A percentile compares a stretch with the other conserved stretches of the same genome.
Conservation (phyloP, 441 rosid genomes). For the Raphanus hybrid region DNA sequence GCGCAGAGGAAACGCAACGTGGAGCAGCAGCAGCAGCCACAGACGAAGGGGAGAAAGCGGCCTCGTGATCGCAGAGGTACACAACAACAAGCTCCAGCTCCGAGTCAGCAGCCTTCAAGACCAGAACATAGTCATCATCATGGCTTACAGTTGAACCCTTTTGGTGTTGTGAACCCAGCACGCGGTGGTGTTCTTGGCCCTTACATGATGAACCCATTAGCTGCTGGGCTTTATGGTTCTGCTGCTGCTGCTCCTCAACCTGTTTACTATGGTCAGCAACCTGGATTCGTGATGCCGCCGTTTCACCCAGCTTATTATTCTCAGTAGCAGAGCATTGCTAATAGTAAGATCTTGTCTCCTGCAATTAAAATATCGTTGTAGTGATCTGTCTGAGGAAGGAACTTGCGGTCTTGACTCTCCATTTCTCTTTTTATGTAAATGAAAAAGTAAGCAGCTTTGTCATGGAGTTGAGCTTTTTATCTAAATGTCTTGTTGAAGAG, state of each 20-base stretch:
- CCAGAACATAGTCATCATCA: constrained; percentile 22
- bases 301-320: constrained; percentile 60
- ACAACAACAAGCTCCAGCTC: constrained; percentile 27
- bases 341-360: background rate
- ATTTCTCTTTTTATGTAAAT: background rate
- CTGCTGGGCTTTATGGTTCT: constrained; percentile 48
- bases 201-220: constrained; percentile 49
- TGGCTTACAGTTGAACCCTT: constrained; percentile 38
- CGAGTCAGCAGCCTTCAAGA: constrained; percentile 41
- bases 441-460: background rate
- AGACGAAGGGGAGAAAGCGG: too few species aligned
- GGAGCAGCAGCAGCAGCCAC: constrained; percentile 12
- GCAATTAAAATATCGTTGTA: background rate
- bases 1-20: constrained; percentile 45
- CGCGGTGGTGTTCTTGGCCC: constrained; percentile 43
- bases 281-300: constrained; percentile 51
- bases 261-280: constrained; percentile 52
- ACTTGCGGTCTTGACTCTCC: background rate
- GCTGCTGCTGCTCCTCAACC: constrained; percentile 48
- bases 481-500: background rate
- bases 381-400: background rate
- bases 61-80: too few species aligned
- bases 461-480: background rate
- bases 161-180: constrained; percentile 43
- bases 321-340: constrained; percentile 47